phyloP scores from a whole-genome alignment of 345 rosid genomes.

The Trapa incisa region DNA sequence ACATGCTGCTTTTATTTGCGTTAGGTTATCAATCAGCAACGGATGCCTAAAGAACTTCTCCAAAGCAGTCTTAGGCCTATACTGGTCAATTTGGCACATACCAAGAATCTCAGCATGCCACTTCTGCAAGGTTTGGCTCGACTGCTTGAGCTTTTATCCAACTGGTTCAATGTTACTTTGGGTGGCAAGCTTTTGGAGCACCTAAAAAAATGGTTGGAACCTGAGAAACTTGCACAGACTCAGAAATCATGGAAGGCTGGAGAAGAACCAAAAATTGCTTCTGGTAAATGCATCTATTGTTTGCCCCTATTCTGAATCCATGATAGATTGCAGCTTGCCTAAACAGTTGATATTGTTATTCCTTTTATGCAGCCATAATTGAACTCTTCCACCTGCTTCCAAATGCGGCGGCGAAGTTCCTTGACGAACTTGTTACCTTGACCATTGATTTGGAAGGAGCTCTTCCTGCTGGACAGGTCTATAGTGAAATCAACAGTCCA shows the following conservation, averaged over 20 bases:
- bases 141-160: conserved; percentile 88
- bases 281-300: conserved; percentile 38
- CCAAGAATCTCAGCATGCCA: conserved; percentile 98
- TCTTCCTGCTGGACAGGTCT: conserved; percentile 76
- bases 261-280: conserved; percentile 98
- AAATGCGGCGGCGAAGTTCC: conserved; percentile 86
- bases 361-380: conserved; percentile 68
- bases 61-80: conserved; percentile 99
- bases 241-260: conserved; percentile 97
- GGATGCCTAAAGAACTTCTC: conserved; percentile 98
- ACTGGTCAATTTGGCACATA: conserved; percentile 86
- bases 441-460: conserved; percentile 92
- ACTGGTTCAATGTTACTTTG: conserved; percentile 96
- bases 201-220: conserved; percentile 97
- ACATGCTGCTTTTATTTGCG: not conserved
- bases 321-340: not conserved
- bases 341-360: not conserved
- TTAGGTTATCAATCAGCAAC: conserved; percentile 91
- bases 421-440: conserved; percentile 87
- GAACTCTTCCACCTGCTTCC: conserved; percentile 99
- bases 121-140: conserved; percentile 97
- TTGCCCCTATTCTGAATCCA: not conserved
- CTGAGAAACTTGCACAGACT: conserved; percentile 89
- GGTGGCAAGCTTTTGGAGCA: conserved; percentile 97
- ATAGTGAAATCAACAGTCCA: conserved; percentile 96